Base-by-base conservation (phyloP, 306 rosid species). In the Glycine soja region DNA sequence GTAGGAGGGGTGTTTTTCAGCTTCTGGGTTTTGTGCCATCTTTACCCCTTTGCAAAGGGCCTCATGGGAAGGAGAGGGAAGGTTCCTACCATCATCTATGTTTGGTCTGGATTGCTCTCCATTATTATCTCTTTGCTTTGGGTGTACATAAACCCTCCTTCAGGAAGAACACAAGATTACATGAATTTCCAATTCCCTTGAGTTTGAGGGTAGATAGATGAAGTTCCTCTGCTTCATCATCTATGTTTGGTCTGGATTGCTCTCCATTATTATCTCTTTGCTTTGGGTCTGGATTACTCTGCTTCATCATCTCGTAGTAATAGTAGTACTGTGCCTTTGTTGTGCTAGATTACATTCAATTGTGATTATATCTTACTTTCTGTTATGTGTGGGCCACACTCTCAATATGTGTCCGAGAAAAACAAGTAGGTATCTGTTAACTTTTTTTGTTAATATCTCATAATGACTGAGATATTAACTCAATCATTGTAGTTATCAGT, bases 1-100 rank as follows among this genome's bases (percentile, higher is more conserved):
- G 83, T 91, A 5, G 98, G 97, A 76, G 98, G 98, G 6, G 94
- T 93, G 81, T 93, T 91, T 87, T 91, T 93, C 87, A 90, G 97
- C 79, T 91, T 93, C 66, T 93, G 98, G 98, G 98, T 93, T 2
- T 70, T 93, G 36, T 87, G 93, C 73, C 98, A 93, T 85, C 94
- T 93, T 69, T 93, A 87, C 74, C 98, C 98, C 0, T 91, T 93
- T 80, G 94, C 93, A 5, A 91, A 91, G 69, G 97, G 97, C 16
- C 70, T 91, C 77, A 80, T 93, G 98, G 98, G 98, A 54, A 89
- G 88, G 72, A 87, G 90, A 81, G 97, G 97, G 52, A 89, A 63
- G 80, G 92, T 93, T 77, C 98, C 98, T 8, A 93, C 98, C 52
- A 91, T 93, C 2, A 80, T 93, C 8, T 93, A 87, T 58, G 98